A percentile compares a stretch with the other conserved stretches of the same genome.
Conservation (phyloP, 495 filamentous ascomycete genomes). For the Aspergillus wentii region DNA sequence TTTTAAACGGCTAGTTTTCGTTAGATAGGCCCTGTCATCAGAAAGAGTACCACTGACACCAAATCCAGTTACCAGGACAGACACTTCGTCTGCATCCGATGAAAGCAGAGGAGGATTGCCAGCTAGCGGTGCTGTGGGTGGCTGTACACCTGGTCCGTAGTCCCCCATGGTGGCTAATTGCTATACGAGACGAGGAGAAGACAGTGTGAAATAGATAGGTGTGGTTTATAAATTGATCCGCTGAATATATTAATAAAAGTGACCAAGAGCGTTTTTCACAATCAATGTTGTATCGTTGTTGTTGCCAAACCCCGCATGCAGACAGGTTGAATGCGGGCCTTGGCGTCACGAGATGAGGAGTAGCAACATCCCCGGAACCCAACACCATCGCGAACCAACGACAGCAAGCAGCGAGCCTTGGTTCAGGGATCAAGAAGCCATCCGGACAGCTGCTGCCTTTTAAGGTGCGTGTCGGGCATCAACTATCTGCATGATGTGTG, state of each 20-base stretch:
- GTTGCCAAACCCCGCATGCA: neutral
- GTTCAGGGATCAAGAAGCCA: no score
- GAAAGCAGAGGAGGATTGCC: conserved; percentile 11
- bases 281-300: no score
- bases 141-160: conserved; percentile 21
- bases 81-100: conserved; percentile 43
- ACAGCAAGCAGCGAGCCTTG: no score
- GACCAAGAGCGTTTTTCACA: no score
- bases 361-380: no score
- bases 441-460: no score
- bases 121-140: conserved; percentile 10
- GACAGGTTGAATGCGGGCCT: conserved; percentile 3
- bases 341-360: conserved; percentile 12
- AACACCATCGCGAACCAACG: no score
- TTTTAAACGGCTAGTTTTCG: conserved; percentile 57
- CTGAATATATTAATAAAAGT: no score
- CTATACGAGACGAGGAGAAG: neutral
- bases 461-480: no score
- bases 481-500: no score
- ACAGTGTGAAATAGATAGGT: neutral
- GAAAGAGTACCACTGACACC: conserved; percentile 46
- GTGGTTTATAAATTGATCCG: no score
- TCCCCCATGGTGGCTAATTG: conserved; percentile 39
- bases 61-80: conserved; percentile 69
- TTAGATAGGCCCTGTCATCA: conserved; percentile 8